Evolutionary conservation across 768 basidiomycete species (phyloP).

Genomic region (Tulasnella sp.): DNA sequence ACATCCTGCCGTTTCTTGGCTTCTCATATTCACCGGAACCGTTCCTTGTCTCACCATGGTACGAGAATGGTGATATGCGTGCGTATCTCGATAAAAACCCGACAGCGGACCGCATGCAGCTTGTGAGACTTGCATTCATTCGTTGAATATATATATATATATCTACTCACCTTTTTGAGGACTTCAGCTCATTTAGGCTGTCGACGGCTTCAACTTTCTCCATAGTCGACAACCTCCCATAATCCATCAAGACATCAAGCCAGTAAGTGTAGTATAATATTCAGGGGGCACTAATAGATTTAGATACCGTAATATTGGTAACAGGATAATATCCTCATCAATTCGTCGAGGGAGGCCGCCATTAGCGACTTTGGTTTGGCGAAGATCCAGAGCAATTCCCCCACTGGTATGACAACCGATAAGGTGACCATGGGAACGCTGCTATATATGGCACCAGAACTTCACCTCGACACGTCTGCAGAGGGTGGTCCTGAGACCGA

Average conservation of each 20-base stretch:
- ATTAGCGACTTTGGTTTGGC: constrained; percentile 7
- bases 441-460: constrained; percentile 9
- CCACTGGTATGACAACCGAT: neutral
- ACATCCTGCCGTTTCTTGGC: constrained; percentile 11
- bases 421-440: neutral
- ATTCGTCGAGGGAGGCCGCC: neutral
- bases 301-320: neutral
- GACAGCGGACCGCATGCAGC: neutral
- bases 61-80: neutral
- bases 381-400: neutral
- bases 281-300: no score
- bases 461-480: neutral
- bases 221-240: neutral
- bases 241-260: neutral
- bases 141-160: no score
- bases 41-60: neutral
- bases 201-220: constrained; percentile 1
- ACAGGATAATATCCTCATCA: constrained; percentile 12
- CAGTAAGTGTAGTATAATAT: neutral
- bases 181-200: neutral
- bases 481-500: neutral
- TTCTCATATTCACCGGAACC: neutral
- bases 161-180: no score
- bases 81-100: neutral
- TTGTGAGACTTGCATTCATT: neutral